Evolutionary conservation across 2,329 filamentous ascomycete genomes (phyloP), one percentile per base, ranked within the genome.

Genomic region (Ambrosiella xylebori): DNA sequence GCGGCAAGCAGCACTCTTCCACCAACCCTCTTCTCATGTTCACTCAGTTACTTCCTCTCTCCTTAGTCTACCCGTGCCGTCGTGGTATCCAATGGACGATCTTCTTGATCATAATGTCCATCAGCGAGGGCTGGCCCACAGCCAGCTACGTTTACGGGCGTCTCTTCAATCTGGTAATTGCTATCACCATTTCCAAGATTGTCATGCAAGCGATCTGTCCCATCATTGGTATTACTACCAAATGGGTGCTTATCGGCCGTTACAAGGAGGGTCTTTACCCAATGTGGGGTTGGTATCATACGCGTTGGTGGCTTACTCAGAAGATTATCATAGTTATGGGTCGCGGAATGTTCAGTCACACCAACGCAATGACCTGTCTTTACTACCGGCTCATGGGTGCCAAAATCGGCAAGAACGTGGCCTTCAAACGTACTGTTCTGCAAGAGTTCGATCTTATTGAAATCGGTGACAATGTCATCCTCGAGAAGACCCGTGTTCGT

Each of bases 271-370:
- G 78, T 0, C 64, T 78, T 1, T 79, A 76, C 62, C 77, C 78
- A 1, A 81, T 81, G 77, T 81, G 78, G 78, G 76, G 76, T 1
- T 61, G 64, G 1, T 80, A 80, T 63, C 77, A 80, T 64, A 79
- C 75, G 0, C 70, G 76, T 7, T 81, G 78, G 78, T 81, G 78
- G 78, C 62, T 80, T 57, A 72, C 74, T 1, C 73, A 80, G 64
- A 80, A 80, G 66, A 72, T 73, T 17, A 68, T 76, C 2, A 69
- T 71, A 40, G 66, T 79, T 11, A 71, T 70, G 58, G 77, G 76
- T 13, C 71, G 69, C 59, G 76, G 76, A 1, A 59, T 73, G 38
- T 78, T 77, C 61, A 65, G 64, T 19, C 61, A 66, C 54, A 70
- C 67, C 50, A 71, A 75, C 52, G 67, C 62, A 39, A 71, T 70